These are phyloP conservation scores for Amylostereum chailletii DNA, from an alignment of 1,284 basidiomycete genomes.

Conservation along the genomic window DNA sequence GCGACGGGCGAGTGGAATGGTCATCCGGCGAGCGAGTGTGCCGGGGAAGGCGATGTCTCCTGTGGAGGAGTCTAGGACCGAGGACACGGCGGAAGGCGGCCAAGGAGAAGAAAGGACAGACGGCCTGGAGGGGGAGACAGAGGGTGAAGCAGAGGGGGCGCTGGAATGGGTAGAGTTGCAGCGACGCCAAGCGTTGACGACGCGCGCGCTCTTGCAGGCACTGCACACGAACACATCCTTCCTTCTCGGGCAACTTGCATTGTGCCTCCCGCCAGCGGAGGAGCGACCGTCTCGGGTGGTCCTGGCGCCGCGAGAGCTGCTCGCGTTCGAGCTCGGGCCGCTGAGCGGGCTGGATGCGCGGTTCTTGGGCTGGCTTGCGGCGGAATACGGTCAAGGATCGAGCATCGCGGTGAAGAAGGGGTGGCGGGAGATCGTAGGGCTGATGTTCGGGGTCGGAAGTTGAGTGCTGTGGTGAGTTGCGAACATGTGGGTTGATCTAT, in stretches of 20 bases:
- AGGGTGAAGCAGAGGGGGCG: constrained; percentile 20
- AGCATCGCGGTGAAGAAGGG: constrained; percentile 34
- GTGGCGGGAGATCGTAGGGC: constrained; percentile 40
- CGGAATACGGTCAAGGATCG: constrained; percentile 47
- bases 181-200: constrained; percentile 46
- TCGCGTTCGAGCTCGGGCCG: constrained; percentile 62
- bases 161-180: constrained; percentile 18
- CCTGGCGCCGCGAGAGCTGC: constrained; percentile 50
- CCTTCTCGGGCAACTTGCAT: constrained; percentile 51
- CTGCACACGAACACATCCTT: constrained; percentile 65
- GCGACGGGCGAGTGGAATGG: constrained; percentile 18
- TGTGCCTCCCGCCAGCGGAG: constrained; percentile 28
- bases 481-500: no score
- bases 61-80: constrained; percentile 1
- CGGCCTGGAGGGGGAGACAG: constrained; percentile 6
- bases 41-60: constrained; percentile 2
- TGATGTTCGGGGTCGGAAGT: constrained; percentile 31
- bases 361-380: constrained; percentile 68
- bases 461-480: not conserved
- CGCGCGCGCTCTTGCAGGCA: constrained; percentile 60
- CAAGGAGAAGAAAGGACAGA: not conserved
- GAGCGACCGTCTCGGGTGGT: constrained; percentile 16
- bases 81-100: not conserved
- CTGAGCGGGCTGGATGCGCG: constrained; percentile 57
- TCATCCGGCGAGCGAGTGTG: constrained; percentile 16